Conservation (phyloP, 257 asterid genomes). For the Vinca minor region DNA sequence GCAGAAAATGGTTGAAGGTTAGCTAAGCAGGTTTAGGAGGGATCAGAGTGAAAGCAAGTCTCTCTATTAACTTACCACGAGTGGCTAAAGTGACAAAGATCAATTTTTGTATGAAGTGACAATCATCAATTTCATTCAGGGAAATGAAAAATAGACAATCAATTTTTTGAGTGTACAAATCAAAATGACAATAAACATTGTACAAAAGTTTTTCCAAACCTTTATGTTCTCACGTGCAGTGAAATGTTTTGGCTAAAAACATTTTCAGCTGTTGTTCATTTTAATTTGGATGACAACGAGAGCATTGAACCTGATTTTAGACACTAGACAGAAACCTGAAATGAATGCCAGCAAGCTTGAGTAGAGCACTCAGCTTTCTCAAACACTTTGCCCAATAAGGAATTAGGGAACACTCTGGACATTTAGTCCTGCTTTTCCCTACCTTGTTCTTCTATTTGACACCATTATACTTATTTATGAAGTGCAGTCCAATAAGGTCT, state of each 20-base stretch:
- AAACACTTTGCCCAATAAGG: not conserved
- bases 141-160: too few species aligned
- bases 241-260: not conserved
- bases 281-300: not conserved
- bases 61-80: not conserved
- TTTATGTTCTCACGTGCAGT: not conserved
- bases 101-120: not conserved
- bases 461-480: conserved; percentile 1
- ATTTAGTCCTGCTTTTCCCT: not conserved
- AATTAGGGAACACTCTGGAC: not conserved
- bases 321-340: not conserved
- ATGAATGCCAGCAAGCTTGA: not conserved
- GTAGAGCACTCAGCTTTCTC: not conserved
- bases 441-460: not conserved
- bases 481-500: conserved; percentile 77
- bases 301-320: not conserved
- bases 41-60: too few species aligned
- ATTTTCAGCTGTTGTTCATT: not conserved
- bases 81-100: not conserved
- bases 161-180: not conserved
- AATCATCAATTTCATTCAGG: too few species aligned
- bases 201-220: not conserved
- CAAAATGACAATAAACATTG: not conserved
- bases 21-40: not conserved
- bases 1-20: not conserved